These are phyloP conservation scores for Termitomyces sp. DNA, from an alignment of 768 basidiomycete species.

Conservation along the genomic window DNA sequence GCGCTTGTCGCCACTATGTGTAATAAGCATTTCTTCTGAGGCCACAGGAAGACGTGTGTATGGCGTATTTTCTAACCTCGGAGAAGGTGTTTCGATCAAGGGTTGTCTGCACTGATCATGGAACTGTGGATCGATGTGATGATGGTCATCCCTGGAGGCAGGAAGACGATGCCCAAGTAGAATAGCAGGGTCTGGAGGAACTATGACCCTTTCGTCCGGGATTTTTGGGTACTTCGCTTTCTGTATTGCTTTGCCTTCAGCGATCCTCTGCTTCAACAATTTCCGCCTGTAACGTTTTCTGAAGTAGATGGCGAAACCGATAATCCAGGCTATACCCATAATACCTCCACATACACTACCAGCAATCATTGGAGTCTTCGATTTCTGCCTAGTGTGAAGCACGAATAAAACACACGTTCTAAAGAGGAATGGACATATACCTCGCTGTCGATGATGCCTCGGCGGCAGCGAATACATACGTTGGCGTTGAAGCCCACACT, in stretches of 20 bases:
- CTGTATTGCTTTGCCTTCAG: slow-evolving; percentile 37
- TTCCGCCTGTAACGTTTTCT: slow-evolving; percentile 45
- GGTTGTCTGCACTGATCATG: slow-evolving; percentile 3
- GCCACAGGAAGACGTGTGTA: slow-evolving; percentile 4
- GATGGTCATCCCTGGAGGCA: slow-evolving; percentile 11
- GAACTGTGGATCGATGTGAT: not conserved
- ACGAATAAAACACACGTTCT: not conserved
- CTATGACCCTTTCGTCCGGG: slow-evolving; percentile 41
- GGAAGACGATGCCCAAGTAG: slow-evolving; percentile 41
- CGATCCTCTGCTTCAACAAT: slow-evolving; percentile 35
- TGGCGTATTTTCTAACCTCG: not conserved
- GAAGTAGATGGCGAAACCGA: slow-evolving; percentile 55
- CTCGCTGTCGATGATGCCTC: slow-evolving; percentile 8
- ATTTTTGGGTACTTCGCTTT: slow-evolving; percentile 30
- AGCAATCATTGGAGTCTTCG: slow-evolving; percentile 56
- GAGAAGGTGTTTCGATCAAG: not conserved
- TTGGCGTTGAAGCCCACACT: slow-evolving; percentile 2
- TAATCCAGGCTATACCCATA: slow-evolving; percentile 45
- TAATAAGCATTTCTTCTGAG: slow-evolving; percentile 16
- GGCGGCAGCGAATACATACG: slow-evolving; percentile 4
- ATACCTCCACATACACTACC: slow-evolving; percentile 51
- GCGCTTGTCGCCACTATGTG: not conserved
- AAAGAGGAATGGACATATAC: slow-evolving; percentile 1
- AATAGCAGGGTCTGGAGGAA: slow-evolving; percentile 65
- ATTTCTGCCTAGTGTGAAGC: slow-evolving; percentile 33